Conservation (phyloP, 108 stramenopile species). For the Conticribra guillardii region DNA sequence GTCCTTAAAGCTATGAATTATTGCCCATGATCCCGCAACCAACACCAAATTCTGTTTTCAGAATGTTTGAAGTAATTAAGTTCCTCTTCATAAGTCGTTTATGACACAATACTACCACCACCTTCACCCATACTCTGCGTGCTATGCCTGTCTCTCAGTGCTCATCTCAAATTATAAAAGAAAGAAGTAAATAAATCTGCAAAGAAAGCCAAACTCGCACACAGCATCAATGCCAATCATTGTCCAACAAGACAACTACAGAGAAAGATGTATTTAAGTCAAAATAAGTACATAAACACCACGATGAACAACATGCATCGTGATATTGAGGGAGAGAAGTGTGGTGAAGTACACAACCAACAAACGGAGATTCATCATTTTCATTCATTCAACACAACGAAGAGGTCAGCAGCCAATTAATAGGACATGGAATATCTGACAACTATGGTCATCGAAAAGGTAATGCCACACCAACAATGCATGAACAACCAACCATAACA, state of each 20-base stretch:
- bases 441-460: conserved; percentile 13
- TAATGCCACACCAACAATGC: conserved; percentile 23
- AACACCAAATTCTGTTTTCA: no score
- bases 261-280: neutral
- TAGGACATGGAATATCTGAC: conserved; percentile 6
- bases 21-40: no score
- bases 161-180: no score
- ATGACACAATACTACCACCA: no score
- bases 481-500: conserved; percentile 17
- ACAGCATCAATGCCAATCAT: neutral
- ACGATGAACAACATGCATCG: neutral
- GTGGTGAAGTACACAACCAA: no score
- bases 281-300: neutral
- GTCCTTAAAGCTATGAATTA: no score
- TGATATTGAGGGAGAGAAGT: no score
- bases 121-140: no score
- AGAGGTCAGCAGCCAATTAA: conserved; percentile 16
- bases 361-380: neutral
- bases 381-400: conserved; percentile 19
- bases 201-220: neutral
- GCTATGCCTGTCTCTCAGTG: no score
- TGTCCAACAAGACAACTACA: neutral
- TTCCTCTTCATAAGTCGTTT: no score
- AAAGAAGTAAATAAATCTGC: neutral
- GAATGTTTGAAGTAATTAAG: no score